Conservation (phyloP, 2,329 filamentous ascomycete genomes). For the Verticillium nubilum region DNA sequence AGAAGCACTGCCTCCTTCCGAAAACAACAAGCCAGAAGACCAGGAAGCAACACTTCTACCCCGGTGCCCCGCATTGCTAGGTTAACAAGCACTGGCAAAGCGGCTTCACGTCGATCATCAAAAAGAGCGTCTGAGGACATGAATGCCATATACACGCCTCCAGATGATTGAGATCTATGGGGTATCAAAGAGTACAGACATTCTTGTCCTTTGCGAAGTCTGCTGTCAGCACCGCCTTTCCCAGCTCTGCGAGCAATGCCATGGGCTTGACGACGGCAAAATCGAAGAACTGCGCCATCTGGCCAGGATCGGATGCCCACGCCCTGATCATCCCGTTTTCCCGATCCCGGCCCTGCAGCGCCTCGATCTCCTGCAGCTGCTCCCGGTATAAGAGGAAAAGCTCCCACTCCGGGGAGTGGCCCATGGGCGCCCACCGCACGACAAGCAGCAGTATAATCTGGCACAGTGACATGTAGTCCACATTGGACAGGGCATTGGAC, state of each 20-base stretch:
- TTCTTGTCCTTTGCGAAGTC: constrained; percentile 27
- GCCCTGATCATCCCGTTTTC: constrained; percentile 36
- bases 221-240: constrained; percentile 33
- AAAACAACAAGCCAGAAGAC: neutral
- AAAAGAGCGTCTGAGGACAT: neutral
- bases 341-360: constrained; percentile 37
- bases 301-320: constrained; percentile 37
- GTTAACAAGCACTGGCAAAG: neutral
- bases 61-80: neutral
- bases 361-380: constrained; percentile 44
- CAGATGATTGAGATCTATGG: neutral
- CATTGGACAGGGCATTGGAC: constrained; percentile 27
- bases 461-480: constrained; percentile 48
- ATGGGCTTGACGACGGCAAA: constrained; percentile 43
- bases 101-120: neutral
- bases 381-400: constrained; percentile 35
- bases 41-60: neutral
- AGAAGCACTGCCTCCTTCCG: neutral
- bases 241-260: constrained; percentile 38
- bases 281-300: constrained; percentile 38
- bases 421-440: constrained; percentile 32
- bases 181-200: neutral
- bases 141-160: neutral
- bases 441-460: constrained; percentile 48
- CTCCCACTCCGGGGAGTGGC: constrained; percentile 40